phyloP scores from a whole-genome alignment of 176 grass and related monocot genomes.

The Lolium multiflorum region DNA sequence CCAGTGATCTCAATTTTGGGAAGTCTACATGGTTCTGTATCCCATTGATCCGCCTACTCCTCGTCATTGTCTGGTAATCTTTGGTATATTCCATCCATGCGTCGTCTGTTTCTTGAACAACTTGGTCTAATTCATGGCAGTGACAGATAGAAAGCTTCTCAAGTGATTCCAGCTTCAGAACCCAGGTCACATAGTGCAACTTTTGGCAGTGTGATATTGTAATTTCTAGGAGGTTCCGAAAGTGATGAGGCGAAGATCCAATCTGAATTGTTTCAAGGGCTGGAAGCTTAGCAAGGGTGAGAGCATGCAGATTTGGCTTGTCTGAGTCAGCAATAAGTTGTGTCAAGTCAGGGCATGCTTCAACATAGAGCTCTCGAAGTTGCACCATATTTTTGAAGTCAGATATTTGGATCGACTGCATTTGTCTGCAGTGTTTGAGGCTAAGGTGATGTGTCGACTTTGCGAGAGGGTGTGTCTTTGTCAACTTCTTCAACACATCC shows the following conservation, averaged over 20 bases:
- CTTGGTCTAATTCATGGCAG: constrained; percentile 52
- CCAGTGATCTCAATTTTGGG: constrained; percentile 56
- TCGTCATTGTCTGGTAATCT: constrained; percentile 4
- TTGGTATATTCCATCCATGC: constrained; percentile 29
- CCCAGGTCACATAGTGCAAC: constrained; percentile 53
- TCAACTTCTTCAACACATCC: constrained; percentile 63
- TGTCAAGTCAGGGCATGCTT: constrained; percentile 56
- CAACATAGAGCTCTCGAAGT: constrained; percentile 65
- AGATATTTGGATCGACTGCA: constrained; percentile 55
- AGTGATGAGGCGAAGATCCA: constrained; percentile 44
- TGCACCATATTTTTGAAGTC: constrained; percentile 58
- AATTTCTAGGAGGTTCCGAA: constrained; percentile 60
- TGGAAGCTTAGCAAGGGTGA: constrained; percentile 58
- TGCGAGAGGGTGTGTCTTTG: constrained; percentile 58
- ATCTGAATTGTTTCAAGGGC: constrained; percentile 48
- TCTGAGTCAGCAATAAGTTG: constrained; percentile 45
- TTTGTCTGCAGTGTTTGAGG: constrained; percentile 51
- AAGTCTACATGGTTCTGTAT: constrained; percentile 31
- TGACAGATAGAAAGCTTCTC: constrained; percentile 59
- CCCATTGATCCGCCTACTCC: constrained; percentile 15
- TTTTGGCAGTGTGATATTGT: constrained; percentile 57
- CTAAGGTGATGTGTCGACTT: constrained; percentile 60
- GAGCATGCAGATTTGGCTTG: constrained; percentile 44
- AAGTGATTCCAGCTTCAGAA: constrained; percentile 56
- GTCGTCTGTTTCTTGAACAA: constrained; percentile 56